Percentiles rank a stretch among this genome's conserved stretches.
Conservation (phyloP, 2,329 filamentous ascomycete genomes). For the Trichoderma atroviride region DNA sequence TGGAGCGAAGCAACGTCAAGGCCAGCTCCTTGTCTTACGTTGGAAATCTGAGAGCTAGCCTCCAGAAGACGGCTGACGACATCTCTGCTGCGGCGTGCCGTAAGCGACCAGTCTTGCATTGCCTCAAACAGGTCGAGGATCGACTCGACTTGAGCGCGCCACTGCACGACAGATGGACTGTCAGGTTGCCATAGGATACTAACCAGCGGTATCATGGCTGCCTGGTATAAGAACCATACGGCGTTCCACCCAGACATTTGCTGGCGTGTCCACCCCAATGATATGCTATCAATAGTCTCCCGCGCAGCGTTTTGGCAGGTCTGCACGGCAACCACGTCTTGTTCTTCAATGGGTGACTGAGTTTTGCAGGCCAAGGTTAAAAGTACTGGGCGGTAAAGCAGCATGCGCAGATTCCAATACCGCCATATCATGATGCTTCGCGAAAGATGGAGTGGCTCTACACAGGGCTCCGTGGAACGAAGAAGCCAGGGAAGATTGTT, state of each 20-base stretch:
- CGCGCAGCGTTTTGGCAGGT: conserved; percentile 70
- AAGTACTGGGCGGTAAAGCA: conserved; percentile 73
- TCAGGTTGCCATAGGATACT: conserved; percentile 70
- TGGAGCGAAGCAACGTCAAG: not conserved
- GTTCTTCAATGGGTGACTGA: conserved; percentile 54
- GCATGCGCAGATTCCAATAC: conserved; percentile 75
- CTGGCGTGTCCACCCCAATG: conserved; percentile 69
- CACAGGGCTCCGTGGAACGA: conserved; percentile 66
- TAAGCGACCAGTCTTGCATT: conserved; percentile 67
- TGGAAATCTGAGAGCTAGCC: conserved; percentile 46
- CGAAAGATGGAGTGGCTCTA: conserved; percentile 69
- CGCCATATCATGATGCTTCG: conserved; percentile 81
- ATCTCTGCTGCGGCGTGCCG: conserved; percentile 63
- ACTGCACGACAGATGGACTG: conserved; percentile 52
- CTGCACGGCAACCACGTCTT: conserved; percentile 69
- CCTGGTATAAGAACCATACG: conserved; percentile 81
- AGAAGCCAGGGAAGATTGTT: conserved; percentile 68
- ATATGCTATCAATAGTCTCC: conserved; percentile 72
- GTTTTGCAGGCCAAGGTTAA: conserved; percentile 62
- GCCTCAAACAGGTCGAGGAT: conserved; percentile 63
- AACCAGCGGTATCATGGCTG: conserved; percentile 76
- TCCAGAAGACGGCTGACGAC: conserved; percentile 67
- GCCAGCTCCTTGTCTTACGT: not conserved
- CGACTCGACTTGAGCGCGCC: conserved; percentile 60
- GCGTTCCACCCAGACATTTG: conserved; percentile 81